Percentiles rank a stretch among this genome's conserved stretches.
phyloP scores from a whole-genome alignment of 2,329 filamentous ascomycete genomes.

The Fulvia fulva region DNA sequence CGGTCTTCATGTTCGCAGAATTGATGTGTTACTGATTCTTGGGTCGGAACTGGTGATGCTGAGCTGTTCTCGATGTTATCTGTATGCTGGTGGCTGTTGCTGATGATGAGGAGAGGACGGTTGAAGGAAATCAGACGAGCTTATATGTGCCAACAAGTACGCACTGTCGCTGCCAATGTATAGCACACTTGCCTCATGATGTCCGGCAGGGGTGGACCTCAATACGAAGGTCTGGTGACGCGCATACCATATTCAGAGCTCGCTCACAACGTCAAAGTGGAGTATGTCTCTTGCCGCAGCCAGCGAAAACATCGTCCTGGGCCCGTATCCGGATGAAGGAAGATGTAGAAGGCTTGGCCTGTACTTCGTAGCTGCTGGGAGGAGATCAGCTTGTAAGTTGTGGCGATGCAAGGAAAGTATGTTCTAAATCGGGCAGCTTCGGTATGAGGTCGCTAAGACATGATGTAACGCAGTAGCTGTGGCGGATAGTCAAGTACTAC shows the following conservation, averaged over 20 bases:
- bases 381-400: not conserved
- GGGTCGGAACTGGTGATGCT: not conserved
- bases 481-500: not conserved
- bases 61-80: not conserved
- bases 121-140: not conserved
- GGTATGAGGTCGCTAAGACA: not conserved
- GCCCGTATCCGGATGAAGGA: not conserved
- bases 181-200: not conserved
- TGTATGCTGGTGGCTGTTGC: not conserved
- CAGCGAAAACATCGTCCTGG: not conserved
- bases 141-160: not conserved
- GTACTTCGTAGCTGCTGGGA: not conserved
- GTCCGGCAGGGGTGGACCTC: not conserved
- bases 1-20: constrained; percentile 20
- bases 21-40: not conserved
- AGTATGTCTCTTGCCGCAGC: not conserved
- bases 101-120: not conserved
- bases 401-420: not conserved
- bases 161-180: not conserved
- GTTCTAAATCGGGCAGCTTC: not conserved
- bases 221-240: not conserved
- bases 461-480: not conserved
- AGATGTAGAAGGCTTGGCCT: not conserved
- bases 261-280: not conserved
- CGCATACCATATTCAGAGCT: not conserved